Percentiles rank a stretch among this genome's conserved stretches.
phyloP scores from a whole-genome alignment of 495 filamentous ascomycete species.

The Trichodelitschia bisporula region DNA sequence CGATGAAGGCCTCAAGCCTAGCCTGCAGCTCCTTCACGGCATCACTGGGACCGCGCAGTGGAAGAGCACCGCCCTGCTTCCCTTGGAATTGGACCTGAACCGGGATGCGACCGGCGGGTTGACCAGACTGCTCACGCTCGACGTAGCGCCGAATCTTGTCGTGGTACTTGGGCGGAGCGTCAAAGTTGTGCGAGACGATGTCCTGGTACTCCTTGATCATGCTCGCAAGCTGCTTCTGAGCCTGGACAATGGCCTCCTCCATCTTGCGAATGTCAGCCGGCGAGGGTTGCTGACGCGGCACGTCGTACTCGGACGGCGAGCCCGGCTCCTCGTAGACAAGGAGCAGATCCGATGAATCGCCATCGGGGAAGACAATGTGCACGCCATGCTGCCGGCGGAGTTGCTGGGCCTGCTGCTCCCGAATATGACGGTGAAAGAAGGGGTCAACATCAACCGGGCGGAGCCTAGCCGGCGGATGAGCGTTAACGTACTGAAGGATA shows the following conservation, averaged over 20 bases:
- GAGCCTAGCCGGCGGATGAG: slow-evolving; percentile 55
- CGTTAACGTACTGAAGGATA: slow-evolving; percentile 53
- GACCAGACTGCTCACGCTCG: slow-evolving; percentile 44
- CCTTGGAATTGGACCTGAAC: slow-evolving; percentile 35
- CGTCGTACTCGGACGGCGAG: slow-evolving; percentile 31
- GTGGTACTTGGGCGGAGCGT: slow-evolving; percentile 54
- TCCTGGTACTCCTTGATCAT: slow-evolving; percentile 48
- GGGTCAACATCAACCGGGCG: slow-evolving; percentile 48
- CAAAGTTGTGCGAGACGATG: slow-evolving; percentile 36
- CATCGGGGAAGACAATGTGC: slow-evolving; percentile 44
- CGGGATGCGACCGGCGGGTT: slow-evolving; percentile 40
- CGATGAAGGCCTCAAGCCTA: slow-evolving; percentile 52
- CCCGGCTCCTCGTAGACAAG: slow-evolving; percentile 61
- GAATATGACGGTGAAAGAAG: slow-evolving; percentile 63
- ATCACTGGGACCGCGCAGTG: slow-evolving; percentile 46
- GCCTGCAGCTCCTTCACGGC: slow-evolving; percentile 42
- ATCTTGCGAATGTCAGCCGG: slow-evolving; percentile 36
- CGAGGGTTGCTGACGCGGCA: slow-evolving; percentile 34
- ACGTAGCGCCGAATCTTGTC: slow-evolving; percentile 59
- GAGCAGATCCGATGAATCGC: slow-evolving; percentile 38
- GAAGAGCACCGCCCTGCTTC: not conserved
- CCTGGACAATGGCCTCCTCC: slow-evolving; percentile 43
- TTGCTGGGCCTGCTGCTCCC: slow-evolving; percentile 31
- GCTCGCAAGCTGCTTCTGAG: slow-evolving; percentile 40
- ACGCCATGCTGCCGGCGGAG: slow-evolving; percentile 56